Evolutionary conservation across 352 stramenopile genomes (phyloP).

Genomic region (Globisporangium acanthophoron): DNA sequence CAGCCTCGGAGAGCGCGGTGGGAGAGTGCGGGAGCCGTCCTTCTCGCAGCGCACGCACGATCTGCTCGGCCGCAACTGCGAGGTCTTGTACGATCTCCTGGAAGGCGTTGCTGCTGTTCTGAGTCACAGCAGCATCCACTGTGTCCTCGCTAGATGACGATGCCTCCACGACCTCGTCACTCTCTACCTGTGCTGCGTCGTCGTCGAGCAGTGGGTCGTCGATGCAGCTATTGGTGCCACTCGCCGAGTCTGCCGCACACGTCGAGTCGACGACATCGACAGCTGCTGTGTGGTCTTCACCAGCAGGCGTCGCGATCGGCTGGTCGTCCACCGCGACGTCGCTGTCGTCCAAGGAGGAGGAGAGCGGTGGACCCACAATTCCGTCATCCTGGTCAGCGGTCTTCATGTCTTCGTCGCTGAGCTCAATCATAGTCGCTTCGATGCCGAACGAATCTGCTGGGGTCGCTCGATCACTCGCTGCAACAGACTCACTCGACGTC

Average conservation of each 20-base stretch:
- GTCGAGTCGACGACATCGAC: not conserved
- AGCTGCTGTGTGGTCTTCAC: not conserved
- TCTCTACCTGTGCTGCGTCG: not conserved
- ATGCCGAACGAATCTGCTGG: no score
- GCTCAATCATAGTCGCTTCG: no score
- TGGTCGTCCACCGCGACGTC: not conserved
- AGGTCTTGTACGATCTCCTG: conserved; percentile 4
- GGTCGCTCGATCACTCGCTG: no score
- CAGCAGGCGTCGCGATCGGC: not conserved
- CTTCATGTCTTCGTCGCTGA: not conserved
- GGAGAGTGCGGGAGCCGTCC: conserved; percentile 1
- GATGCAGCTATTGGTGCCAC: not conserved
- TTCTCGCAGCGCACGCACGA: conserved; percentile 5
- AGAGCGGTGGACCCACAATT: not conserved
- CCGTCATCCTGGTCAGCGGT: not conserved
- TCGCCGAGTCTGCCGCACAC: not conserved
- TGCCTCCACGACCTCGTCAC: not conserved
- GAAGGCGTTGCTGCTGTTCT: not conserved
- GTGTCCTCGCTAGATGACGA: not conserved
- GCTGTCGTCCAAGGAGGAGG: not conserved
- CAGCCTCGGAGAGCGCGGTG: not conserved
- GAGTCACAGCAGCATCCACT: not conserved
- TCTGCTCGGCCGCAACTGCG: conserved; percentile 7
- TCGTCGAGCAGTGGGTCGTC: not conserved
- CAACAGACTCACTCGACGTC: no score